Percentiles rank a stretch among this genome's conserved stretches.
These are phyloP conservation scores for Graphilbum ipis-grandicollis DNA, from an alignment of 2,329 filamentous ascomycete genomes.

Conservation along the genomic window DNA sequence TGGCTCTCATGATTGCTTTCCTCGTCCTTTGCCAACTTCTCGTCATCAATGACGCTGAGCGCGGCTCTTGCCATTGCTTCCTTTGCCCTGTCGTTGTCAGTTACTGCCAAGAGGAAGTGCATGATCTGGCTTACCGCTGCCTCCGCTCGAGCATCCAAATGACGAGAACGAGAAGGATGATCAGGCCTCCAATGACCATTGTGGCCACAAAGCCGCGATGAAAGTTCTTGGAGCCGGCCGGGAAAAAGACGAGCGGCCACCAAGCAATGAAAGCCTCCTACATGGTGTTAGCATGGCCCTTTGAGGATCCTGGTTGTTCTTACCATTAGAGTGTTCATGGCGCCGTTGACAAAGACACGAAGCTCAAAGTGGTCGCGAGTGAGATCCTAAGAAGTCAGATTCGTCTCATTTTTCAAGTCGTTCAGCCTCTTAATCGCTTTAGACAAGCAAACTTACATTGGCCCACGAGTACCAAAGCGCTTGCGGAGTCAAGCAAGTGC, in stretches of 20 bases:
- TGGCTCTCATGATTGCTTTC: too few relatives aligned
- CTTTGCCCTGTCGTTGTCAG: too few relatives aligned
- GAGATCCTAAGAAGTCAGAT: background rate
- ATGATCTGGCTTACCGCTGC: background rate
- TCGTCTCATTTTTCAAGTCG: too few relatives aligned
- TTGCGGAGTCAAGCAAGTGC: background rate
- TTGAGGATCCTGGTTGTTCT: background rate
- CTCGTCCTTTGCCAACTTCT: too few relatives aligned
- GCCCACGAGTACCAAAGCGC: background rate
- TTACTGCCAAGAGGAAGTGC: too few relatives aligned
- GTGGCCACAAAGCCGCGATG: background rate
- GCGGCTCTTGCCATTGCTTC: too few relatives aligned
- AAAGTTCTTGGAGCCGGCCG: background rate
- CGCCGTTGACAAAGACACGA: background rate
- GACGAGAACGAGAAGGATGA: background rate
- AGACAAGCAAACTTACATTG: background rate
- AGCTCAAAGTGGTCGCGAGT: constrained; percentile 1
- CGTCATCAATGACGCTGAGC: too few relatives aligned
- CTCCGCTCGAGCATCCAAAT: background rate
- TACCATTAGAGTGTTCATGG: constrained; percentile 1
- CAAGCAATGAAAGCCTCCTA: background rate
- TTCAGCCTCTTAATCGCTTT: too few relatives aligned
- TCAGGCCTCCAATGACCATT: constrained; percentile 1
- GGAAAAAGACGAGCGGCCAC: constrained; percentile 1
- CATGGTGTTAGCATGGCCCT: background rate